Conservation (phyloP, 1,139 yeast species). For the Wickerhamomyces sp. region DNA sequence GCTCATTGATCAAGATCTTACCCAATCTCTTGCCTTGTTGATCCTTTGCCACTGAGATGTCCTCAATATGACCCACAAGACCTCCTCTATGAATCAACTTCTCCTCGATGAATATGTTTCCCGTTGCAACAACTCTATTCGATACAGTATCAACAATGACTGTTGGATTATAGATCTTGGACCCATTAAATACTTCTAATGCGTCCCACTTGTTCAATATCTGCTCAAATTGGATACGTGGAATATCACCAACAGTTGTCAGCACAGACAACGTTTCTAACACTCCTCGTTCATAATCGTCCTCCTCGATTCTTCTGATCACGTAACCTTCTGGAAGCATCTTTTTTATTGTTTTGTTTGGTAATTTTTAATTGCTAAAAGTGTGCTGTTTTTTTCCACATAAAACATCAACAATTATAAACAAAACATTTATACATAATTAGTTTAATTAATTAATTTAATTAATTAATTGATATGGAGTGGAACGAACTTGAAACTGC, state of each 20-base stretch:
- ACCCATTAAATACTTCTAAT: slow-evolving; percentile 22
- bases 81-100: slow-evolving; percentile 78
- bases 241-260: slow-evolving; percentile 62
- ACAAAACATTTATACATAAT: not conserved
- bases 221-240: slow-evolving; percentile 37
- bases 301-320: slow-evolving; percentile 41
- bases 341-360: slow-evolving; percentile 1
- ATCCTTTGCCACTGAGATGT: slow-evolving; percentile 70
- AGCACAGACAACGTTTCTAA: slow-evolving; percentile 47
- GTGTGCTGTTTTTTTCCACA: not conserved
- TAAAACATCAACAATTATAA: not conserved
- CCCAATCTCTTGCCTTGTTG: slow-evolving; percentile 90
- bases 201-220: slow-evolving; percentile 47
- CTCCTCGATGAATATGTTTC: slow-evolving; percentile 50
- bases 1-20: slow-evolving; percentile 52
- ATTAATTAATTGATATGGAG: too few species aligned
- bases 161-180: slow-evolving; percentile 49
- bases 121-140: slow-evolving; percentile 41
- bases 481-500: not conserved
- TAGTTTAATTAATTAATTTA: not conserved
- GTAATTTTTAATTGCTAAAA: not conserved
- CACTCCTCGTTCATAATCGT: slow-evolving; percentile 47
- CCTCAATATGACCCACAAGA: slow-evolving; percentile 90
- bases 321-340: slow-evolving; percentile 47
- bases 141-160: slow-evolving; percentile 48